Evolutionary conservation across 192 early-diverging fungal species (phyloP), one percentile per base, ranked within the genome.

Genomic region (Coemansia sp.): DNA sequence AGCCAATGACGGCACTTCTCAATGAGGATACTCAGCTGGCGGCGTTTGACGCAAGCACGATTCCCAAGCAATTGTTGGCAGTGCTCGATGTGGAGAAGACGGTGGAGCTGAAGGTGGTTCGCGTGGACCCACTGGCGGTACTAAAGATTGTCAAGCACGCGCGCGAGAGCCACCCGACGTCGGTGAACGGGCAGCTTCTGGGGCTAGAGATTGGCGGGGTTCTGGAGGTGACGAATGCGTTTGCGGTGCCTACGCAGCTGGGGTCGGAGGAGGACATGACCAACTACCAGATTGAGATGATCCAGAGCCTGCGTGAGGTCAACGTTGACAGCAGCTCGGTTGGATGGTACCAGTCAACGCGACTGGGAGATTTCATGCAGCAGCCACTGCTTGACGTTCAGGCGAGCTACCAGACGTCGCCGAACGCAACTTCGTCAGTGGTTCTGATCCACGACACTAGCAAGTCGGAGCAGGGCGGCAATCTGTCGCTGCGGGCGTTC

Each of bases 71-170:
- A 55, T 68, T 80, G 2, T 48, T 54, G 4, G 54, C 77, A 3
- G 72, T 80, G 8, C 65, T 88, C 54, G 87, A 88, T 61, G 66
- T 88, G n/a, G 84, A 89, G 54, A 80, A 77, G 58, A 68, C 53
- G 43, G 63, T 67, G 68, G 76, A 83, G 33, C 63, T 91, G 58
- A 65, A 75, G 38, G 65, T 64, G 41, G 90, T 92, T 46, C 87
- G 89, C 69, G 80, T 92, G 56, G 88, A 92, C 66, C 87, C 86
- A 42, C 81, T 92, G 67, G 90, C 93, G 36, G 85, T 95, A n/a
- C 82, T 98, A 38, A 93, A 95, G 84, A 98, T 99, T 79, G 86
- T 92, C 70, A 99, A 99, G 84, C 96, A 98, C 82, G 89, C 91
- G 80, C 87, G 91, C 41, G 91, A 94, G 82, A 85, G 74, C 60